Base-by-base conservation (phyloP, 306 rosid genomes). In the Senna tora region DNA sequence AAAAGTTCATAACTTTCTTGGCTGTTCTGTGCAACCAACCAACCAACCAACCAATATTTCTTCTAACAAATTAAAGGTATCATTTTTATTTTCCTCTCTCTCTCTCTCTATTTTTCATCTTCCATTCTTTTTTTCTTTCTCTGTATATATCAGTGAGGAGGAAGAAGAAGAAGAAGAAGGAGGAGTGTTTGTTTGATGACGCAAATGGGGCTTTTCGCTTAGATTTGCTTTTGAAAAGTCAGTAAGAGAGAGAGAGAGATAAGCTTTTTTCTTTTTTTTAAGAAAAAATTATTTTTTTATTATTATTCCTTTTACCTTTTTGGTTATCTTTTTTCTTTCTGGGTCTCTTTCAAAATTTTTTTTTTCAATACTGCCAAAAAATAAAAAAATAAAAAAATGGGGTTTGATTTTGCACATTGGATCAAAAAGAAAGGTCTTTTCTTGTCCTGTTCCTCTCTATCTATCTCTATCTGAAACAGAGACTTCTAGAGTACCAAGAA, bases 351-450 rank as follows among this genome's bases (percentile, higher is more conserved):
- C 84, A 73, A 69, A 76, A 72, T 39, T 73, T 28, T 63, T 72
- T 39, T 73, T 28, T 63, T 72, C 88, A 52, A 64, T 75, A 75
- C 86, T 87, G 86, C 87, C 97, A 85, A 83, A 80, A 51, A n/a
- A n/a, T n/a, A n/a, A n/a, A n/a, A n/a, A n/a, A n/a, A n/a, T n/a
- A n/a, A n/a, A n/a, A n/a, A n/a, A 60, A 78, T 80, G 34, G 63
- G 77, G 73, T 36, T 74, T 77, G 88, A 86, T 8, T 36, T 74
- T 79, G 89, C 84, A 83, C 79, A 75, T 83, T 71, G 73, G 77
- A 79, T 70, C 79, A 81, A 74, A 64, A 75, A 64, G 69, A 85
- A 77, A 77, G 83, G 81, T 58, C 59, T 80, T 82, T 77, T 73
- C 90, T 87, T 86, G 89, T 90, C 94, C 12, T 76, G 21, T 83